Evolutionary conservation across 306 rosid species (phyloP), one percentile per base, ranked within the genome.

Genomic region (Prunus fruticosa): DNA sequence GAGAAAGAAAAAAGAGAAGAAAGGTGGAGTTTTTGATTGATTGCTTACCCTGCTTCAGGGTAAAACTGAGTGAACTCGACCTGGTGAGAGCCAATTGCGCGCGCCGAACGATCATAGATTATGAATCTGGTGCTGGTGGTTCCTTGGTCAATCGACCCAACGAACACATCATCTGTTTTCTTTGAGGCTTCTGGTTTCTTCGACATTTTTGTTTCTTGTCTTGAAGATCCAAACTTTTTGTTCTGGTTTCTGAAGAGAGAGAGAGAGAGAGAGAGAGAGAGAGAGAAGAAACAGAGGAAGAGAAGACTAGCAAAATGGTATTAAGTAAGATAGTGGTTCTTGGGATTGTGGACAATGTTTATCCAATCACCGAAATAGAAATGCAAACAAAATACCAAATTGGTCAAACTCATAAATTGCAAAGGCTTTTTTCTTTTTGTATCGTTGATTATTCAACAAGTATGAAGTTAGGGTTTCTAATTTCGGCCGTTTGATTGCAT

Each of bases 31-130:
- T 41, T 15, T 32, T 62, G 45, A 28, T 15, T 15, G 25, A 34
- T 11, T 22, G 16, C 25, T 70, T 81, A 93, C 93, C 97, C 97
- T n/a, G 97, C 91, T 76, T 92, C 25, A 1, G 97, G 97, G 60
- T 89, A 90, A 75, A 87, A 80, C 73, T 95, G 98, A 64, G 95
- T 92, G 91, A 95, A 92, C 82, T 95, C 98, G 52, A 89, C 91
- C 74, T 95, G 97, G 80, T 95, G 95, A 71, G 89, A 84, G 73
- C 92, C 96, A 28, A 95, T 45, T 0, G 81, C 7, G 8, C 69
- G 83, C 69, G 92, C 84, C 0, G 22, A 60, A 0, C 32, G 78
- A 19, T 95, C 93, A 23, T 95, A 95, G 64, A 94, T 86, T 19
- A 94, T 82, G 88, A 94, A 92, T 71, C 97, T 90, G 76, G 88